Percentiles rank a stretch among this genome's conserved stretches.
phyloP scores from a whole-genome alignment of 129 eudicot species.

The Lactuca saligna region DNA sequence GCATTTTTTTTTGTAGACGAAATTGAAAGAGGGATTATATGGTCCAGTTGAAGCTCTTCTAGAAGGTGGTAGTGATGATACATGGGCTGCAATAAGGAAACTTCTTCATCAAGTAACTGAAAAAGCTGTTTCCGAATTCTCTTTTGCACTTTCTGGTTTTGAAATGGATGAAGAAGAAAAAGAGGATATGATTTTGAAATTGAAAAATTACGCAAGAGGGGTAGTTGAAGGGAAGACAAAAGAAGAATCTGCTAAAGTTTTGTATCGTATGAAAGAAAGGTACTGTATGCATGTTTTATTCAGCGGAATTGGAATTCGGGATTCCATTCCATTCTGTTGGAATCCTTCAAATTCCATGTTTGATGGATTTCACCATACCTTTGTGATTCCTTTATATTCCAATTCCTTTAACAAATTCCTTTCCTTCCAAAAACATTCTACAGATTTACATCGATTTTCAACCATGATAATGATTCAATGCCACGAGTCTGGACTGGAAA shows the following conservation, averaged over 20 bases:
- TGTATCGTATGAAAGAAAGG: conserved; percentile 97
- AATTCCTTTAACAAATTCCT: too few relatives aligned
- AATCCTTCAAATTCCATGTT: too few relatives aligned
- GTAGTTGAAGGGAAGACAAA: conserved; percentile 81
- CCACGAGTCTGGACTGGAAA: conserved; percentile 99
- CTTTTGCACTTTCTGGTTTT: conserved; percentile 76
- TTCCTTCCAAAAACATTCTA: neutral
- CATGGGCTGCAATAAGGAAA: conserved; percentile 96
- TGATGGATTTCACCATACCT: too few relatives aligned
- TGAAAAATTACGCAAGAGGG: conserved; percentile 70
- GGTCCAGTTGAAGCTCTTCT: conserved; percentile 95
- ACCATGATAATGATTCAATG: conserved; percentile 92
- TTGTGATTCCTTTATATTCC: too few relatives aligned
- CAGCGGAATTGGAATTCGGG: neutral
- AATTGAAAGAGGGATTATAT: conserved; percentile 66
- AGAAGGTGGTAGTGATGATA: conserved; percentile 84
- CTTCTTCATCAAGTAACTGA: conserved; percentile 82
- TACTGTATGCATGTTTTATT: conserved; percentile 12
- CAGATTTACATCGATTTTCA: conserved; percentile 86
- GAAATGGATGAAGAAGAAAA: conserved; percentile 70
- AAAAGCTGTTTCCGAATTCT: conserved; percentile 59
- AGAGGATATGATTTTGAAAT: conserved; percentile 66
- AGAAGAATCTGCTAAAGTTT: conserved; percentile 92
- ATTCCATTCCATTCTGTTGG: too few relatives aligned
- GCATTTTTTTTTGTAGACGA: conserved; percentile 47